Conservation (phyloP, 768 basidiomycete genomes). For the Russula foetens region DNA sequence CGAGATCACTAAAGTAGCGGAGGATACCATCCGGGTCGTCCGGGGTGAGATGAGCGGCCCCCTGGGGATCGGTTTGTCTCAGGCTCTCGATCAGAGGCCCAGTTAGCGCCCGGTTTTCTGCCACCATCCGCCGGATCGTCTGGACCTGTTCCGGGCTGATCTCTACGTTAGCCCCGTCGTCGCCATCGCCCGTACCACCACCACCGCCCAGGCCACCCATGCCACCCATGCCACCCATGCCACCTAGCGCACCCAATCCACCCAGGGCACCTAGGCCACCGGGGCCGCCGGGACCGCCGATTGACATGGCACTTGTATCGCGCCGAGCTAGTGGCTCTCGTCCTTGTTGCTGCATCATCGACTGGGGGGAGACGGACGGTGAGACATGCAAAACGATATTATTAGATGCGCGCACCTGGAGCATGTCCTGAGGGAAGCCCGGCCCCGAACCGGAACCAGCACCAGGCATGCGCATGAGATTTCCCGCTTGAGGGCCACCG, state of each 20-base stretch:
- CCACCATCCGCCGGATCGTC: conserved; percentile 65
- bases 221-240: conserved; percentile 39
- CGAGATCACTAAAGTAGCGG: conserved; percentile 11
- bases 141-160: conserved; percentile 49
- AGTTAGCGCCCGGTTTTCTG: conserved; percentile 66
- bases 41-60: conserved; percentile 55
- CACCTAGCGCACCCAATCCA: conserved; percentile 17
- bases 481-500: conserved; percentile 26
- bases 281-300: conserved; percentile 25
- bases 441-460: conserved; percentile 30
- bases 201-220: conserved; percentile 41
- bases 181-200: conserved; percentile 14
- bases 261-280: conserved; percentile 4
- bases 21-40: conserved; percentile 64
- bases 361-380: conserved; percentile 29
- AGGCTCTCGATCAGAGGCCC: conserved; percentile 83
- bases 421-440: conserved; percentile 59
- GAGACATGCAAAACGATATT: not conserved
- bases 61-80: conserved; percentile 59
- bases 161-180: not conserved
- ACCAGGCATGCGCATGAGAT: conserved; percentile 28
- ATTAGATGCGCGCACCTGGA: conserved; percentile 53
- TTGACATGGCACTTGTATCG: conserved; percentile 6
- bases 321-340: conserved; percentile 24
- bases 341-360: conserved; percentile 58